A percentile compares a stretch with the other conserved stretches of the same genome.
phyloP scores from a whole-genome alignment of 75 land plant species.

The Pinus tabuliformis region DNA sequence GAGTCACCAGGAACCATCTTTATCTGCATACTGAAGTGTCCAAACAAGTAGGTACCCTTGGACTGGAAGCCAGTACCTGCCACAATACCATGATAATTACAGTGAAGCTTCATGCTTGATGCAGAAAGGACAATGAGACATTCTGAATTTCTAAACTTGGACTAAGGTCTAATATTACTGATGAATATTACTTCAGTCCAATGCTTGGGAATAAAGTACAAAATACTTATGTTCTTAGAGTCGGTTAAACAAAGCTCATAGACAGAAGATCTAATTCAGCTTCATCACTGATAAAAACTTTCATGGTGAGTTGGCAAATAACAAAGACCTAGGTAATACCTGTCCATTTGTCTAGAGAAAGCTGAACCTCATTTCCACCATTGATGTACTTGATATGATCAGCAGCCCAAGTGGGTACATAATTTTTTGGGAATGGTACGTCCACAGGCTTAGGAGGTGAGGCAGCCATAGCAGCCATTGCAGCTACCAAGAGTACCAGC shows the following conservation, averaged over 20 bases:
- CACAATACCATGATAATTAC: too few species aligned
- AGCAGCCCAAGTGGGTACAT: slow-evolving; percentile 22
- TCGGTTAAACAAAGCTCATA: too few species aligned
- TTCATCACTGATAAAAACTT: too few species aligned
- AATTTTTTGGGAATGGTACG: slow-evolving; percentile 24
- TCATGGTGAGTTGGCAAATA: too few species aligned
- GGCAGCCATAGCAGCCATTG: neutral
- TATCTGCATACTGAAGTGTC: slow-evolving; percentile 71
- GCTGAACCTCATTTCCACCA: slow-evolving; percentile 23
- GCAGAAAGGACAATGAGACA: too few species aligned
- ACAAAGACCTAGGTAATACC: slow-evolving; percentile 7
- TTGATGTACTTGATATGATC: slow-evolving; percentile 31
- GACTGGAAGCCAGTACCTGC: slow-evolving; percentile 71
- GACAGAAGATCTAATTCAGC: too few species aligned
- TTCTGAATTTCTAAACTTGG: too few species aligned
- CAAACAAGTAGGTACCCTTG: slow-evolving; percentile 58
- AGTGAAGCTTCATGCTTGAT: too few species aligned
- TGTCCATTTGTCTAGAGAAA: slow-evolving; percentile 24
- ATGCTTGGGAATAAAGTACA: too few species aligned
- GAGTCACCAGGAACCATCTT: slow-evolving; percentile 67
- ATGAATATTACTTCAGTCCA: too few species aligned
- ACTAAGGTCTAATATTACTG: too few species aligned
- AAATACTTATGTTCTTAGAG: too few species aligned
- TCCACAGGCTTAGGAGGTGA: slow-evolving; percentile 12
- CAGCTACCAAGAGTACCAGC: neutral